phyloP scores from a whole-genome alignment of 768 basidiomycete genomes.

The Amanita thiersii region DNA sequence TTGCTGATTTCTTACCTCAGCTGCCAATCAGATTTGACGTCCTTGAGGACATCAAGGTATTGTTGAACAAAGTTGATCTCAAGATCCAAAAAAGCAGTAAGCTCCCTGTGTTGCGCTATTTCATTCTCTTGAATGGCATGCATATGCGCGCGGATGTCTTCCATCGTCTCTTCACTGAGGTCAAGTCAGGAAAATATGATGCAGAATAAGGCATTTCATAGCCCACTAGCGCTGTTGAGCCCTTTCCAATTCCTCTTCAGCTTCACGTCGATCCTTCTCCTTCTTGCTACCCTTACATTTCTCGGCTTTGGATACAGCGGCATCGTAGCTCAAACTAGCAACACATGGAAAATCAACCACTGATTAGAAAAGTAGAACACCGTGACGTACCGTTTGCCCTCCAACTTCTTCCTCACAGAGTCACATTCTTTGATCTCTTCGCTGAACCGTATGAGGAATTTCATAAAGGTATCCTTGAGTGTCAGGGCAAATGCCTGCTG shows the following conservation, averaged over 20 bases:
- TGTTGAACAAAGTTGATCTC: slow-evolving; percentile 69
- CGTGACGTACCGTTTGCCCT: slow-evolving; percentile 61
- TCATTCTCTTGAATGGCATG: slow-evolving; percentile 77
- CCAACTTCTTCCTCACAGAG: slow-evolving; percentile 73
- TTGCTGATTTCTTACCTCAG: slow-evolving; percentile 23
- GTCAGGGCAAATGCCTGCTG: slow-evolving; percentile 76
- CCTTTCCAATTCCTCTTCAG: slow-evolving; percentile 73
- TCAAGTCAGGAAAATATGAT: neutral
- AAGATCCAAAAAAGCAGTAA: slow-evolving; percentile 63
- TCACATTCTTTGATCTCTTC: slow-evolving; percentile 84
- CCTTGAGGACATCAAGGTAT: slow-evolving; percentile 65
- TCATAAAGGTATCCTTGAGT: slow-evolving; percentile 66
- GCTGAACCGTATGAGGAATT: slow-evolving; percentile 53
- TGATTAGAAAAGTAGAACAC: neutral
- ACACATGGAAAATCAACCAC: slow-evolving; percentile 2
- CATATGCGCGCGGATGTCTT: slow-evolving; percentile 79
- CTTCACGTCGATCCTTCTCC: slow-evolving; percentile 69
- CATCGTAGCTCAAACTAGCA: slow-evolving; percentile 66
- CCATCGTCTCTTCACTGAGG: slow-evolving; percentile 73
- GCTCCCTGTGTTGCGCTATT: slow-evolving; percentile 57
- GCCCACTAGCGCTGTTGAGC: slow-evolving; percentile 68
- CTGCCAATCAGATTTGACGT: slow-evolving; percentile 62
- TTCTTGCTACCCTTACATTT: slow-evolving; percentile 69
- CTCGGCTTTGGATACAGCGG: slow-evolving; percentile 62
- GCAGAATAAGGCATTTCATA: neutral